phyloP scores from a whole-genome alignment of 129 eudicot genomes.

The Centaurea solstitialis region DNA sequence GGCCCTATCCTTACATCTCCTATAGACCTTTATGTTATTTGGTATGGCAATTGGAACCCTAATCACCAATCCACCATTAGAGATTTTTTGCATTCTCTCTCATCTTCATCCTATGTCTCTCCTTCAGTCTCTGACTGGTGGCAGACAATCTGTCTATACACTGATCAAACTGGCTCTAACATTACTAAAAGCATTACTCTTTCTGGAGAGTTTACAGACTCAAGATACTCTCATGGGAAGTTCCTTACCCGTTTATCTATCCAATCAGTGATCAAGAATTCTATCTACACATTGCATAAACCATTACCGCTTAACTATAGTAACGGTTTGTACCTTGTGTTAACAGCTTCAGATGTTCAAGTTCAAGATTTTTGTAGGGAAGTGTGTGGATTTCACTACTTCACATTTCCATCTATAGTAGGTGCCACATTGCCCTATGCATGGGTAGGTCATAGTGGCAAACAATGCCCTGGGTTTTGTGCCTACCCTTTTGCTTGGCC shows the following conservation, averaged over 20 bases:
- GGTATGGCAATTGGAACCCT: slow-evolving; percentile 60
- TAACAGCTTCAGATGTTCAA: slow-evolving; percentile 43
- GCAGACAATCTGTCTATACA: slow-evolving; percentile 44
- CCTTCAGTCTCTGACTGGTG: slow-evolving; percentile 61
- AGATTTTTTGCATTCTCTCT: slow-evolving; percentile 48
- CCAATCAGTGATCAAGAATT: slow-evolving; percentile 41
- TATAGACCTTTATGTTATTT: slow-evolving; percentile 51
- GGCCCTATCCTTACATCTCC: slow-evolving; percentile 54
- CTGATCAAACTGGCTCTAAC: slow-evolving; percentile 51
- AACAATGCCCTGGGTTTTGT: slow-evolving; percentile 53
- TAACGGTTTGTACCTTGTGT: slow-evolving; percentile 43
- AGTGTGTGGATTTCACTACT: slow-evolving; percentile 61
- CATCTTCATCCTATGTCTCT: slow-evolving; percentile 33
- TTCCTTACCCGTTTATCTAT: slow-evolving; percentile 37
- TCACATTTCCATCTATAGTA: slow-evolving; percentile 52
- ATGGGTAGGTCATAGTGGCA: slow-evolving; percentile 55
- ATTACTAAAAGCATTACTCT: slow-evolving; percentile 31
- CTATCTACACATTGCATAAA: background rate
- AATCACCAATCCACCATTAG: slow-evolving; percentile 46
- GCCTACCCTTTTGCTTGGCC: slow-evolving; percentile 64
- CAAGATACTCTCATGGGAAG: slow-evolving; percentile 39
- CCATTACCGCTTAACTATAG: slow-evolving; percentile 37
- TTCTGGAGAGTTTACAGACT: slow-evolving; percentile 40
- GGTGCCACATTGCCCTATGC: slow-evolving; percentile 54
- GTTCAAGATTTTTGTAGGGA: slow-evolving; percentile 62